Percentiles rank a stretch among this genome's conserved stretches.
Conservation (phyloP, 768 basidiomycete genomes). For the Boletus barrowsii region DNA sequence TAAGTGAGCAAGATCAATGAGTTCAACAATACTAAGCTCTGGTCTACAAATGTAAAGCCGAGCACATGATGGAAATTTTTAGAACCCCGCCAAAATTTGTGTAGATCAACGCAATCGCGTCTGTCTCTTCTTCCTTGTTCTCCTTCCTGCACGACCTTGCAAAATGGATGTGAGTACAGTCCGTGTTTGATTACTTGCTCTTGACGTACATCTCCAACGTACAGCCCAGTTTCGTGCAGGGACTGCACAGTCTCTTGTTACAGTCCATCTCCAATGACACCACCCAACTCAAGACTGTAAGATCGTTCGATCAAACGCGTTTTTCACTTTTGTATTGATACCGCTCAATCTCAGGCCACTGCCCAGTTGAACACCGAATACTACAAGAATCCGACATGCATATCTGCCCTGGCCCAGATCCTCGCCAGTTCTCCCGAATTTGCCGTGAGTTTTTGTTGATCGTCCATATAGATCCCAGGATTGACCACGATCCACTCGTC, state of each 20-base stretch:
- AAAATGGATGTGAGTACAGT: conserved; percentile 30
- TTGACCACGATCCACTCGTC: conserved; percentile 1
- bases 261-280: conserved; percentile 86
- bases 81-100: conserved; percentile 60
- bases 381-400: conserved; percentile 89
- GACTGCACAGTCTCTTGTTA: conserved; percentile 79
- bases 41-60: too few species aligned
- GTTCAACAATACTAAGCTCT: too few species aligned
- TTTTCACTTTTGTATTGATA: conserved; percentile 12
- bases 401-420: conserved; percentile 86
- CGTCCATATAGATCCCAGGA: conserved; percentile 4
- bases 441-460: conserved; percentile 53
- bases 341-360: conserved; percentile 63
- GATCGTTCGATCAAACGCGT: conserved; percentile 35
- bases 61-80: conserved; percentile 27
- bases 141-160: conserved; percentile 22
- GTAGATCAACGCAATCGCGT: conserved; percentile 24
- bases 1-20: too few species aligned
- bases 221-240: conserved; percentile 73
- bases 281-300: conserved; percentile 80
- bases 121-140: conserved; percentile 28
- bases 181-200: background rate
- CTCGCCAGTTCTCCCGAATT: conserved; percentile 81
- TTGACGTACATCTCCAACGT: conserved; percentile 4
- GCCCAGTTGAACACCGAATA: conserved; percentile 86